These are phyloP conservation scores for Penium margaritaceum DNA, from an alignment of 139 green algal genomes.

Conservation along the genomic window DNA sequence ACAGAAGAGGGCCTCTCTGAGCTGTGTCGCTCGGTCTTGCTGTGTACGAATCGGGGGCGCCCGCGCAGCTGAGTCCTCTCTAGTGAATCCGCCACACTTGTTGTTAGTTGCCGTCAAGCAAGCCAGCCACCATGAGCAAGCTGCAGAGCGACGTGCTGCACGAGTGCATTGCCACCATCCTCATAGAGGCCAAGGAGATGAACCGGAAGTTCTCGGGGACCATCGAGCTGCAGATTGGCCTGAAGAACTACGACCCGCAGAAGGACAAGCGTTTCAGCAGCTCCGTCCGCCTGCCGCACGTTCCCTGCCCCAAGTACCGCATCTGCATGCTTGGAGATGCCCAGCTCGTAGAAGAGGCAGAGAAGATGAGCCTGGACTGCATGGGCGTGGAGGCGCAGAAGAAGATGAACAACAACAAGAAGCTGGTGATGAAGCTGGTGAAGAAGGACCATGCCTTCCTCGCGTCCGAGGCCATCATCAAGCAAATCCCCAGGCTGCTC, in stretches of 20 bases:
- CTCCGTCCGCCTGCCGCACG: slow-evolving; percentile 90
- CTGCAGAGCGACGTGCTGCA: slow-evolving; percentile 48
- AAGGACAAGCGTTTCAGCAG: slow-evolving; percentile 99
- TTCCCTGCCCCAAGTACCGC: slow-evolving; percentile 82
- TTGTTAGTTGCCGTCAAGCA: no score
- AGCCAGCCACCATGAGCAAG: no score
- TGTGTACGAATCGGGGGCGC: no score
- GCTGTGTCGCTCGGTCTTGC: no score
- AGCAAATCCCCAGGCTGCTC: slow-evolving; percentile 95
- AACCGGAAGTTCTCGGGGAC: slow-evolving; percentile 95
- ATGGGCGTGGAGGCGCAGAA: slow-evolving; percentile 94
- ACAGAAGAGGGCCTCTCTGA: no score
- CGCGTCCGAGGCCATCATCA: slow-evolving; percentile 94
- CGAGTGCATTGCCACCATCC: slow-evolving; percentile 54
- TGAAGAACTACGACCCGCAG: slow-evolving; percentile 99
- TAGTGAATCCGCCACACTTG: no score
- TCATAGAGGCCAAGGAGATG: slow-evolving; percentile 77
- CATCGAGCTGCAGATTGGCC: slow-evolving; percentile 95
- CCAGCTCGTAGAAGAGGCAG: slow-evolving; percentile 71
- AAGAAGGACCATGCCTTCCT: slow-evolving; percentile 98
- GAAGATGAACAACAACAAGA: slow-evolving; percentile 99
- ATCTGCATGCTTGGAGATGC: slow-evolving; percentile 94
- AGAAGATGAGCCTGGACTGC: slow-evolving; percentile 72
- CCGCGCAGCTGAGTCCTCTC: no score
- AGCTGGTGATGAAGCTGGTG: slow-evolving; percentile 98